Conservation (phyloP, 805 yeast species). For the Metschnikowia orientalis region DNA sequence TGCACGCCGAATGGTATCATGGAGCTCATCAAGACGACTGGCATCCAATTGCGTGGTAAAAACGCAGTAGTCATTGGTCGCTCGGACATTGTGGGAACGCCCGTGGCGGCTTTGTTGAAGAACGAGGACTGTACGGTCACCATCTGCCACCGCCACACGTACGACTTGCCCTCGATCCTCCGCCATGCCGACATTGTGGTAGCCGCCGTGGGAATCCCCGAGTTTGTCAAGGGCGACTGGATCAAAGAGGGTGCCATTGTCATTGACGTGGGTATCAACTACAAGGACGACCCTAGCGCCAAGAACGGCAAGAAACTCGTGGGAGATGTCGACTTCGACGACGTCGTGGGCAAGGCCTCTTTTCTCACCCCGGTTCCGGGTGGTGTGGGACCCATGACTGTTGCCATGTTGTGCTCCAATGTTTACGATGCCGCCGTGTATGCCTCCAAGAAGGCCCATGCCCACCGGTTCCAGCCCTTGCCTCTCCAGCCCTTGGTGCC, state of each 20-base stretch:
- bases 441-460: conserved; percentile 44
- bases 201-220: conserved; percentile 87
- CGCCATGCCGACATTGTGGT: conserved; percentile 79
- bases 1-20: conserved; percentile 96
- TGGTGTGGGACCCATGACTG: conserved; percentile 99
- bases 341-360: conserved; percentile 58
- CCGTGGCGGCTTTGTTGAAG: conserved; percentile 79
- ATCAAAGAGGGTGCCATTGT: conserved; percentile 80
- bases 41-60: conserved; percentile 68
- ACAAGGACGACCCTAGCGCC: conserved; percentile 66
- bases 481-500: conserved; percentile 51
- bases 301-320: conserved; percentile 79
- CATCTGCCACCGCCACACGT: conserved; percentile 71
- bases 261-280: conserved; percentile 94
- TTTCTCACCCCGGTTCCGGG: conserved; percentile 96
- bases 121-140: conserved; percentile 86
- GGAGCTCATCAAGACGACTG: conserved; percentile 67
- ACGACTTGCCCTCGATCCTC: conserved; percentile 52
- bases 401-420: conserved; percentile 87
- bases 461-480: conserved; percentile 50
- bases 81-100: conserved; percentile 94
- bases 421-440: conserved; percentile 75
- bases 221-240: conserved; percentile 83
- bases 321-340: conserved; percentile 89
- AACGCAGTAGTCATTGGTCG: conserved; percentile 90